Evolutionary conservation across 805 yeast genomes (phyloP), one percentile per base, ranked within the genome.

Genomic region (Kluyveromyces siamensis): DNA sequence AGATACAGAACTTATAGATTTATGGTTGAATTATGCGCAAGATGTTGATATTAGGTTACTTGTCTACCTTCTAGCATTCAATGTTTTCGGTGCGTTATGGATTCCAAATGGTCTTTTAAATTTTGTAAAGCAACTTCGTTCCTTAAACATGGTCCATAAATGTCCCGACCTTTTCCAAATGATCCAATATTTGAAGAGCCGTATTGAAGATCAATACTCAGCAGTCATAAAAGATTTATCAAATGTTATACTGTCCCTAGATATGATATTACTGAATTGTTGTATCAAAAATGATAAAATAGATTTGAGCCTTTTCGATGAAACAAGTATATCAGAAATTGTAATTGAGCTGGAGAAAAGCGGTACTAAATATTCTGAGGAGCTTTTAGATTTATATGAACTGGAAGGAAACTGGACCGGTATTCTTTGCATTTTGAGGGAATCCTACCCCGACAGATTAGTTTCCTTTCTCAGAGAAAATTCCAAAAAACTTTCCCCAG

Each of bases 51-150:
- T 63, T 7, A 55, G 66, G 40, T 41, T 66, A 6, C 42, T 66
- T 8, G 48, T 65, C 8, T 55, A 59, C 37, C 27, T 66, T 17
- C 48, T 65, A 14, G 62, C 52, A 8, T 53, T 60, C 19, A 44
- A 55, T 16, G 42, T 60, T 1, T 58, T 52, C 48, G 69, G 68
- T 1, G 63, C 61, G 19, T 40, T 63, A 3, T 65, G 68, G 67
- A 48, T 57, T 14, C 57, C 49, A 44, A 55, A 60, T 40, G 69
- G 69, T 1, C 52, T 66, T 17, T 38, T 52, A 11, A 50, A 49
- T 11, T 52, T 59, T 11, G 43, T 60, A 1, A 38, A 49, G 7
- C 58, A 57, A 37, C 48, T 64, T 9, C 62, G 62, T 37, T 36
- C 50, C 11, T 48, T 66, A 17, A 62, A 61, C 38, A 33, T 66